Base-by-base conservation (phyloP, 306 rosid species). In the Senna siamea region DNA sequence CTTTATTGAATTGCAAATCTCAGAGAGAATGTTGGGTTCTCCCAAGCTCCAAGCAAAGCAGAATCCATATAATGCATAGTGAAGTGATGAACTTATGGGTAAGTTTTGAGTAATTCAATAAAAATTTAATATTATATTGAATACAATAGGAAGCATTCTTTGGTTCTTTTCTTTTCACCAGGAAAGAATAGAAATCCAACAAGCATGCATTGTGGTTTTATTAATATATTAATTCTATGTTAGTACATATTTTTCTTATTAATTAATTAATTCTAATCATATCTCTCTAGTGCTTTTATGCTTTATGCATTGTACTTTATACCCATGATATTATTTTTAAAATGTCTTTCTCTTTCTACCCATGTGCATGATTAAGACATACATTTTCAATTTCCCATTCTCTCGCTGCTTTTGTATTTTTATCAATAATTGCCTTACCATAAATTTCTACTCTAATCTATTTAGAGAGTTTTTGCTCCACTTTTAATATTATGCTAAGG, bases 21-120 rank as follows among this genome's bases (percentile, higher is more conserved):
- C 85, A 69, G 69, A 58, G 69, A 58, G 85, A 89, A 82, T 86
- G 87, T 87, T 80, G 78, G 90, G 79, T 89, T 91, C 90, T 83
- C 73, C 75, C 47, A 43, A 20, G 66, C 69, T 50, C 80, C 76
- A 82, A 78, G 81, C 69, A 80, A 60, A 50, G 64, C 66, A 79
- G 28, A 58, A 46, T 69, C 74, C 77, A n/a, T 67, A 76, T 13
- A 60, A 77, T 19, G 5, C 47, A 66, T 53, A 46, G 30, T 1
- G 30, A 1, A 47, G 44, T 50, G 5, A 66, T 52, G 75, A 74
- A 67, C 50, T 55, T 73, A 52, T 76, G 74, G 19, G 1, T 37
- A 48, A 66, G 43, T 54, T 58, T 46, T 75, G 26, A 55, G 40
- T 10, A 78, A 41, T 75, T 68, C 77, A 80, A 63, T 37, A 20